These are phyloP conservation scores for Sclerotinia borealis DNA, from an alignment of 2,329 filamentous ascomycete genomes.

Conservation along the genomic window DNA sequence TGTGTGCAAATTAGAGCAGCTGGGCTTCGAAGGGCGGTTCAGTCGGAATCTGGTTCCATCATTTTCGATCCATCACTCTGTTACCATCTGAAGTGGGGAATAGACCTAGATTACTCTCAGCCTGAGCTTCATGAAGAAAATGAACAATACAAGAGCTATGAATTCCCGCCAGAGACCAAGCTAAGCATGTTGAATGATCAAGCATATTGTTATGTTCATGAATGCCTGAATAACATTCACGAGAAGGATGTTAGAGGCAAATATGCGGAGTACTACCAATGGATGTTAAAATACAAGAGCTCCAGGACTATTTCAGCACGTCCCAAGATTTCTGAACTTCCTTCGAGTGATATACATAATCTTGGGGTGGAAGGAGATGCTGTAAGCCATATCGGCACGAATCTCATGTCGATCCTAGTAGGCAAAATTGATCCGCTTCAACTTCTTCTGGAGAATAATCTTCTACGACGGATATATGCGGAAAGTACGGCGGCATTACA, in stretches of 20 bases:
- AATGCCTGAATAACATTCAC: background rate
- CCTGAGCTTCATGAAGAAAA: background rate
- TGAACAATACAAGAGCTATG: background rate
- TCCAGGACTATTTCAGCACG: background rate
- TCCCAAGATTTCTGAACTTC: background rate
- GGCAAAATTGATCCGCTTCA: background rate
- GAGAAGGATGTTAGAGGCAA: background rate
- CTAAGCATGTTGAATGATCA: background rate
- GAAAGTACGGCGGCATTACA: background rate
- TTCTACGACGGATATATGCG: background rate
- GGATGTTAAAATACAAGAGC: background rate
- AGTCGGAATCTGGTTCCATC: background rate
- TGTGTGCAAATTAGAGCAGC: background rate
- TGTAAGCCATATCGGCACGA: background rate
- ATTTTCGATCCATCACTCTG: background rate
- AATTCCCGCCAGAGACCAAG: background rate
- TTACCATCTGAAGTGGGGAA: background rate
- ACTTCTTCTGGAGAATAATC: background rate
- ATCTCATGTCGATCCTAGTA: background rate
- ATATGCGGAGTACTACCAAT: background rate
- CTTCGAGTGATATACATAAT: background rate
- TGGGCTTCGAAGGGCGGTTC: background rate
- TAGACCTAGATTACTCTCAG: background rate
- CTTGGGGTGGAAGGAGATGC: background rate
- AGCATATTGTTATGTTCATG: background rate